Evolutionary conservation across 345 rosid genomes (phyloP), one percentile per base, ranked within the genome.

Genomic region (Melaleuca quinquenervia): DNA sequence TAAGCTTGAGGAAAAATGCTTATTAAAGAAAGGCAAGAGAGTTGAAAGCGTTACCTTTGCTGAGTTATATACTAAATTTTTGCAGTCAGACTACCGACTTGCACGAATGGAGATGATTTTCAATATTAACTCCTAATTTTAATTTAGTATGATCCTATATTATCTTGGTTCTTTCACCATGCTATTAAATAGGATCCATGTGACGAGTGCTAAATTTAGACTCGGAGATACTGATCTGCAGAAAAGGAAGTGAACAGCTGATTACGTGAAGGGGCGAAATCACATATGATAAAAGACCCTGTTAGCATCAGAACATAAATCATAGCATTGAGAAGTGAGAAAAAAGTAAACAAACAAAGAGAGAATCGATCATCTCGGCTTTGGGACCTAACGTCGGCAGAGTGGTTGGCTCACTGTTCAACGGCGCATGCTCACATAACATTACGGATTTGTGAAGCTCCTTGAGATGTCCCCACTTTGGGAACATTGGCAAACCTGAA

Each of bases 401-500:
- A 87, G 90, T 94, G 54, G 76, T 74, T 11, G 94, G 95, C 88
- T 92, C 88, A 52, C 92, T 88, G 85, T 87, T 89, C 87, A 97
- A 93, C 85, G 96, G 83, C 51, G 91, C 89, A 82, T 87, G 91
- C 89, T 97, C 98, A 86, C 96, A 94, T 88, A 90, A 88, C 92
- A 91, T 95, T 90, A 97, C 90, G 90, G 96, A 96, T 87, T 80
- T 90, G 88, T 97, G 99, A 82, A 96, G 98, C 49, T 94, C 93
- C 90, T 90, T 95, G 83, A 97, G 96, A 91, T 97, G 99, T 85
- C 96, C 97, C 98, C 98, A 97, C 88, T 96, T 96, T 64, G 98
- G 98, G 90, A 93, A 92, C 90, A 97, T 93, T 60, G 98, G 94
- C 90, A 95, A 89, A 60, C 99, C 98, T 96, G 85, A 20, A 90